These are phyloP conservation scores for Amoeboaphelidium occidentale DNA, from an alignment of 371 early-diverging fungal species.

Conservation along the genomic window DNA sequence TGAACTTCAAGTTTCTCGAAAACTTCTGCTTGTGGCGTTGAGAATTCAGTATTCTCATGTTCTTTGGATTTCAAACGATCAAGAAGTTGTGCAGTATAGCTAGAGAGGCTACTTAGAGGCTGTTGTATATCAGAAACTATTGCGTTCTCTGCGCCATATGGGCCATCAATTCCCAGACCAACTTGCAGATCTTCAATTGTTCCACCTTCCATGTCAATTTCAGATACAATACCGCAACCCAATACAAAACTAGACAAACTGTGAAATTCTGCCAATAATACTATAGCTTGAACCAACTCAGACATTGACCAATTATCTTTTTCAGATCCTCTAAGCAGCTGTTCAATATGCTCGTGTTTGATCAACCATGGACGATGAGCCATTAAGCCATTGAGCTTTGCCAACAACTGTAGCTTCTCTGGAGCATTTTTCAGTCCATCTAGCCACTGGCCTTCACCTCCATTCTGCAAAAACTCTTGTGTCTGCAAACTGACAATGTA, in stretches of 20 bases:
- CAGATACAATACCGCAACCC: constrained; percentile 33
- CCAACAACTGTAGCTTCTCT: constrained; percentile 24
- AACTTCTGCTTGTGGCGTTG: too few species aligned
- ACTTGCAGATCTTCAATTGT: constrained; percentile 4
- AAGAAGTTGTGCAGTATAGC: too few species aligned
- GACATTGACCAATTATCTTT: constrained; percentile 27
- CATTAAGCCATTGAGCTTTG: constrained; percentile 18
- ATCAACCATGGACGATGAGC: constrained; percentile 36
- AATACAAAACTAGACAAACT: constrained; percentile 30
- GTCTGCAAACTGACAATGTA: constrained; percentile 26
- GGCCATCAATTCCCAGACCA: too few species aligned
- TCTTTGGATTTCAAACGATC: too few species aligned
- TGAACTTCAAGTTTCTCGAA: too few species aligned
- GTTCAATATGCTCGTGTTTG: constrained; percentile 16
- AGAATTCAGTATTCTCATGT: too few species aligned
- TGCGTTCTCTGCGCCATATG: too few species aligned
- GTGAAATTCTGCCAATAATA: constrained; percentile 25
- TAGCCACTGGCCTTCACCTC: constrained; percentile 34
- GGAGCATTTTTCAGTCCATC: constrained; percentile 23
- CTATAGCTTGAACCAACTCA: constrained; percentile 33
- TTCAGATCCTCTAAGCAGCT: constrained; percentile 7
- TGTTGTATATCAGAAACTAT: too few species aligned
- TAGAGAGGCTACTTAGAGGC: too few species aligned
- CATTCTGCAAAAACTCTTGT: constrained; percentile 25
- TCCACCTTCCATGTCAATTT: constrained; percentile 34